Evolutionary conservation across 768 basidiomycete genomes (phyloP), one percentile per base, ranked within the genome.

Genomic region (Macrolepiota fuliginosa): DNA sequence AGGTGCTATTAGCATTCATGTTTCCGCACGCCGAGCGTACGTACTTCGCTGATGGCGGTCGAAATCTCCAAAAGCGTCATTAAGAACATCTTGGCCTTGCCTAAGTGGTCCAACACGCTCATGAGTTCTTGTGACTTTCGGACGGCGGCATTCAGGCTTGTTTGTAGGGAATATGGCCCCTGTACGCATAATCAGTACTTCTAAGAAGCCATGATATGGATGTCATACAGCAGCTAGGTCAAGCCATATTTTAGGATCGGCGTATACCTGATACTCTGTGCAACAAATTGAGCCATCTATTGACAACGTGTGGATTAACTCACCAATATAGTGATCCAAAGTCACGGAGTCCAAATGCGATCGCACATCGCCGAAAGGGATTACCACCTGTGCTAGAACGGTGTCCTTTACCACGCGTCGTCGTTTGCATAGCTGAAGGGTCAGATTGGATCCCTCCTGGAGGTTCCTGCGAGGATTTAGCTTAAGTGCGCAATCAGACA

Each of bases 61-160:
- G 61, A 58, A 42, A 66, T 58, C 11, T 56, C 56, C 45, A 67
- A 24, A 4, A 67, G 10, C 1, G 60, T 58, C 22, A 68, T 59
- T 37, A 71, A 25, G n/a, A 67, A 62, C 19, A 24, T 45, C 10
- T 50, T 64, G 12, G 63, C 59, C 19, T 25, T 56, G 6, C 65
- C 67, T 13, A 70, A 52, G 54, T 55, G 62, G 25, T 69, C 64
- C 45, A 70, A 35, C 4, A 58, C 56, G 42, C 66, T 67, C 49
- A 47, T 61, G 27, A 65, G 37, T 2, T 65, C 61, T 19, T 49
- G 39, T 7, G 59, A 61, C 32, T 63, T 66, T n/a, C 65, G 62
- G 13, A 47, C 45, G 2, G 63, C 62, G 10, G 35, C n/a, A 15
- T 25, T 37, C 17, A 66, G 39, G 7, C 52, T 62, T 7, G 53